Conservation (phyloP, 2,329 filamentous ascomycete species). For the Neonectria coccinea region DNA sequence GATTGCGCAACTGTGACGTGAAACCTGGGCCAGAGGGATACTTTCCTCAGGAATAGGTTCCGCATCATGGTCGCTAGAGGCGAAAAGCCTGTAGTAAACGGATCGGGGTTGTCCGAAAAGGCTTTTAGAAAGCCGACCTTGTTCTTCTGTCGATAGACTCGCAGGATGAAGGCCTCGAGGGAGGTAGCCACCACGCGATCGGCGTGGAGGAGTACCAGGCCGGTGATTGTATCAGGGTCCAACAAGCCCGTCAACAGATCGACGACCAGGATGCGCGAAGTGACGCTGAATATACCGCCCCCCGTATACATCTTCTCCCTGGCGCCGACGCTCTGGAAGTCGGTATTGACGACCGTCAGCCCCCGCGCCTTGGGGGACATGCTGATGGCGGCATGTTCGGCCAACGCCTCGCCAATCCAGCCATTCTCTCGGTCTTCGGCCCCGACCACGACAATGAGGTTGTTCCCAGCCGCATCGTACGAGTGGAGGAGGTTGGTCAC, state of each 20-base stretch:
- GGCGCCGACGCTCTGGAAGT: slow-evolving; percentile 86
- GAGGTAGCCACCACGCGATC: slow-evolving; percentile 89
- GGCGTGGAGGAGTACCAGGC: slow-evolving; percentile 87
- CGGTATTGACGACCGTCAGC: slow-evolving; percentile 92
- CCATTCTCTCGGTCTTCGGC: slow-evolving; percentile 94
- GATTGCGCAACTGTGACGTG: slow-evolving; percentile 91
- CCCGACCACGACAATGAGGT: slow-evolving; percentile 87
- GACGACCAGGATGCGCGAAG: slow-evolving; percentile 93
- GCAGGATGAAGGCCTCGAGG: slow-evolving; percentile 92
- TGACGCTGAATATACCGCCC: slow-evolving; percentile 95
- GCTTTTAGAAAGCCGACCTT: slow-evolving; percentile 94
- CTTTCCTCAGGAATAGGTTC: slow-evolving; percentile 87
- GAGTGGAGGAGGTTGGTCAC: slow-evolving; percentile 97
- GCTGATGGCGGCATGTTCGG: slow-evolving; percentile 94
- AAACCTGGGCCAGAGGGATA: slow-evolving; percentile 92
- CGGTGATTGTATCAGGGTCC: slow-evolving; percentile 86
- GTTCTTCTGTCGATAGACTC: slow-evolving; percentile 95
- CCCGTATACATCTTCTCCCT: slow-evolving; percentile 91
- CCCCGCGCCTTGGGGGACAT: slow-evolving; percentile 84
- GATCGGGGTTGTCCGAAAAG: slow-evolving; percentile 93
- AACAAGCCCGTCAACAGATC: slow-evolving; percentile 89
- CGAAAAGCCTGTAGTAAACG: slow-evolving; percentile 88
- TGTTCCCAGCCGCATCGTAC: slow-evolving; percentile 95
- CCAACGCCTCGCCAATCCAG: slow-evolving; percentile 96
- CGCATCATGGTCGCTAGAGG: slow-evolving; percentile 91